Evolutionary conservation across 495 filamentous ascomycete genomes (phyloP).

Genomic region (Xanthoparmelia taractica): DNA sequence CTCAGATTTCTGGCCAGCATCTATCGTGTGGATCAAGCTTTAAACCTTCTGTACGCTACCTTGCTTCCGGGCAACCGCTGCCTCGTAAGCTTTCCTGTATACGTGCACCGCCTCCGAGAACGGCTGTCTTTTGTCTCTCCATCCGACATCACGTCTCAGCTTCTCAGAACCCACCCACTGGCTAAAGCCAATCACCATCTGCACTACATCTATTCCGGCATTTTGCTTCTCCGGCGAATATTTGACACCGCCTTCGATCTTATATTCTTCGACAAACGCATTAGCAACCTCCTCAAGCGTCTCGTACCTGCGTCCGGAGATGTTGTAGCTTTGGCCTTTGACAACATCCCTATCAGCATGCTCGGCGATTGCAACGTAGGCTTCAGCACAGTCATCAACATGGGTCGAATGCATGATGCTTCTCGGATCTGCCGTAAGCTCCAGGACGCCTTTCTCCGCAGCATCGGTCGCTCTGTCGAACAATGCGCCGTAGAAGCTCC

Average conservation of each 20-base stretch:
- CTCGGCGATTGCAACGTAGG: constrained; percentile 35
- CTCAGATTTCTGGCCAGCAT: not conserved
- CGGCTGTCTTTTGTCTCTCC: constrained; percentile 32
- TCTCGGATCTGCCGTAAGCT: constrained; percentile 28
- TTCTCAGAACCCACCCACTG: constrained; percentile 39
- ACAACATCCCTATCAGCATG: constrained; percentile 22
- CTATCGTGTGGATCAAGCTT: not conserved
- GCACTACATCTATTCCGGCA: constrained; percentile 1
- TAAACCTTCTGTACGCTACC: constrained; percentile 7
- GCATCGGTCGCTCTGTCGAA: constrained; percentile 28
- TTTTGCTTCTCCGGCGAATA: not conserved
- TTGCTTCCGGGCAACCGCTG: constrained; percentile 19
- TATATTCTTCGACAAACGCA: constrained; percentile 33
- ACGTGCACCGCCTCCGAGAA: constrained; percentile 32
- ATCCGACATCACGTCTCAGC: constrained; percentile 35
- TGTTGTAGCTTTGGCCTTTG: constrained; percentile 36
- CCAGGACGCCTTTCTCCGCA: constrained; percentile 20
- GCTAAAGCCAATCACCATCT: constrained; percentile 29
- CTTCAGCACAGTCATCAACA: constrained; percentile 40
- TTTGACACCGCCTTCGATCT: constrained; percentile 22
- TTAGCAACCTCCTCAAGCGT: constrained; percentile 31
- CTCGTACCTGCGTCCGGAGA: constrained; percentile 35
- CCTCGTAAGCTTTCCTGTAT: constrained; percentile 38
- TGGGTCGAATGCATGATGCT: constrained; percentile 37
- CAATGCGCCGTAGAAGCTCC: constrained; percentile 33